phyloP scores from a whole-genome alignment of 1,139 yeast genomes.

The Hanseniaspora sp. region DNA sequence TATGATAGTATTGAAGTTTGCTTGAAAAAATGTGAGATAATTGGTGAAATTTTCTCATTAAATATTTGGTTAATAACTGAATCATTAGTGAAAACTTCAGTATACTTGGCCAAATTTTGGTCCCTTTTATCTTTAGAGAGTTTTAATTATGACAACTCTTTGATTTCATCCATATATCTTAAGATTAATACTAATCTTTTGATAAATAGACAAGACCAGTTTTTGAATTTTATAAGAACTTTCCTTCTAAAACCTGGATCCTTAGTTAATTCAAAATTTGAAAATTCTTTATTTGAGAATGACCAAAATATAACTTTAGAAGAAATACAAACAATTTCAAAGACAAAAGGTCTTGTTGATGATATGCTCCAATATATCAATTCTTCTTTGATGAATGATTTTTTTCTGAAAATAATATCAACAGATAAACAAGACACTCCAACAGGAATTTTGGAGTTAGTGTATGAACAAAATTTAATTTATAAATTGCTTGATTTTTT shows the following conservation, averaged over 20 bases:
- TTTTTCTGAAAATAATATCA: constrained; percentile 47
- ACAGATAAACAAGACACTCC: constrained; percentile 55
- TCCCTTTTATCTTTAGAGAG: constrained; percentile 52
- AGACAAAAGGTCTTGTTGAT: constrained; percentile 40
- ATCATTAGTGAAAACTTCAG: constrained; percentile 67
- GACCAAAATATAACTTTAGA: not conserved
- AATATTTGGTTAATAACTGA: constrained; percentile 94
- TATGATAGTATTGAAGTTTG: not conserved
- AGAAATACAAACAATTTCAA: constrained; percentile 8
- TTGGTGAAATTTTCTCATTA: constrained; percentile 76
- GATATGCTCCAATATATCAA: constrained; percentile 43
- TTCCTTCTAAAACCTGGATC: not conserved
- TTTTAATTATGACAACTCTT: constrained; percentile 44
- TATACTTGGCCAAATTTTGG: constrained; percentile 66
- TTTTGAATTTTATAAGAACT: constrained; percentile 43
- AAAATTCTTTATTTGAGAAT: not conserved
- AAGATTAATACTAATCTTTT: constrained; percentile 85
- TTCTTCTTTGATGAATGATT: constrained; percentile 63
- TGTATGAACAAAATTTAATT: constrained; percentile 42
- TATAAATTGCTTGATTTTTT: constrained; percentile 41
- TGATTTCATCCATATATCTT: constrained; percentile 60
- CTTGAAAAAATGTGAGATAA: constrained; percentile 27
- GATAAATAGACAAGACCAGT: constrained; percentile 57
- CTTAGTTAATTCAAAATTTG: not conserved
- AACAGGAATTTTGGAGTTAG: constrained; percentile 48